phyloP scores from a whole-genome alignment of 2,329 filamentous ascomycete genomes.

The Gaeumannomyces tritici region DNA sequence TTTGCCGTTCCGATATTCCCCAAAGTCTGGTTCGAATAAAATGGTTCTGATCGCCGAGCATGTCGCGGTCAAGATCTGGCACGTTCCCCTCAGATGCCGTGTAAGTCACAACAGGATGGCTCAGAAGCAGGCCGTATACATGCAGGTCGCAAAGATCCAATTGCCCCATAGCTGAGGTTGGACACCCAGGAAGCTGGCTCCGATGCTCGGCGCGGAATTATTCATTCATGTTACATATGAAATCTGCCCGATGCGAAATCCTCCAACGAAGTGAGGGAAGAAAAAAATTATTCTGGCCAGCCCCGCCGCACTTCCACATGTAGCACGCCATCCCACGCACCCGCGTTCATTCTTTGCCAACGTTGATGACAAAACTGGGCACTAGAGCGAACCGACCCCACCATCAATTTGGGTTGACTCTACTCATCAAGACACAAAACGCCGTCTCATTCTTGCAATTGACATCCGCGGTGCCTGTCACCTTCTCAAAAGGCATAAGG shows the following conservation, averaged over 20 bases:
- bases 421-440: no score
- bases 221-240: background rate
- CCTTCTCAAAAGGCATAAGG: no score
- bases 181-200: background rate
- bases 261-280: background rate
- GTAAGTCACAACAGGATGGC: background rate
- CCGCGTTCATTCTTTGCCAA: background rate
- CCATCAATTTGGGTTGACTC: no score
- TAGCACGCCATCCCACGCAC: background rate
- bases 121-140: background rate
- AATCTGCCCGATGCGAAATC: background rate
- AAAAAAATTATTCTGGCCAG: background rate
- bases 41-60: no score
- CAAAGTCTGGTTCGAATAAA: no score
- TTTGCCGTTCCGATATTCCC: no score
- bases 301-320: background rate
- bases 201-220: background rate
- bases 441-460: no score
- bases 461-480: no score
- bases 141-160: no score
- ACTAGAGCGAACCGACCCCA: no score
- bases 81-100: background rate
- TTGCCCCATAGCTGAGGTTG: background rate
- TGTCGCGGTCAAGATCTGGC: no score
- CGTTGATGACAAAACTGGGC: background rate